These are phyloP conservation scores for Wickerhamomyces sydowiorum DNA, from an alignment of 805 yeast genomes.

Conservation along the genomic window DNA sequence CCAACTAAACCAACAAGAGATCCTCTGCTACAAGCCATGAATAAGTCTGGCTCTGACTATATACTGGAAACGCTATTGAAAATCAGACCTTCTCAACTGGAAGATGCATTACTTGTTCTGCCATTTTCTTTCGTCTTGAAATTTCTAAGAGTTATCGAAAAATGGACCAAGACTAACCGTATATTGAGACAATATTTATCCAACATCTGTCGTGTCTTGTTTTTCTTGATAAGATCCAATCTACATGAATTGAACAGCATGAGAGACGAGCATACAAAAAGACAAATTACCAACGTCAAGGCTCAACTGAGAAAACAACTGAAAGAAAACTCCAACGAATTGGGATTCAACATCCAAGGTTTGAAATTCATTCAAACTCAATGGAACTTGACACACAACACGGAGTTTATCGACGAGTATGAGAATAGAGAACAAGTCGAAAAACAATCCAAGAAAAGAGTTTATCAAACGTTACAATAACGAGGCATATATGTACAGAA, in stretches of 20 bases:
- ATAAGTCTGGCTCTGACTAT: conserved; percentile 67
- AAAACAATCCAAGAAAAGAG: conserved; percentile 62
- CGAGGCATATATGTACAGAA: not conserved
- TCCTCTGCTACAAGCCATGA: conserved; percentile 69
- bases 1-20: conserved; percentile 61
- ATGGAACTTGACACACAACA: conserved; percentile 73
- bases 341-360: conserved; percentile 86
- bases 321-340: conserved; percentile 42
- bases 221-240: conserved; percentile 67
- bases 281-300: conserved; percentile 60
- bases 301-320: conserved; percentile 54
- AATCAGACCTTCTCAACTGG: conserved; percentile 80
- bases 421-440: conserved; percentile 51
- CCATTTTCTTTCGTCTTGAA: conserved; percentile 81
- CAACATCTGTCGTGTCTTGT: conserved; percentile 66
- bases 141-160: conserved; percentile 65
- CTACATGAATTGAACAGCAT: conserved; percentile 74
- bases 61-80: conserved; percentile 66
- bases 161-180: conserved; percentile 55
- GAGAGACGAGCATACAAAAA: conserved; percentile 56
- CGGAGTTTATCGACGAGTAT: conserved; percentile 65
- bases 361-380: conserved; percentile 65
- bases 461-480: conserved; percentile 47
- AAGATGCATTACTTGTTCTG: conserved; percentile 85
- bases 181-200: conserved; percentile 49